Conservation (phyloP, 768 basidiomycete species). For the Phylloporus rhodoxanthus region DNA sequence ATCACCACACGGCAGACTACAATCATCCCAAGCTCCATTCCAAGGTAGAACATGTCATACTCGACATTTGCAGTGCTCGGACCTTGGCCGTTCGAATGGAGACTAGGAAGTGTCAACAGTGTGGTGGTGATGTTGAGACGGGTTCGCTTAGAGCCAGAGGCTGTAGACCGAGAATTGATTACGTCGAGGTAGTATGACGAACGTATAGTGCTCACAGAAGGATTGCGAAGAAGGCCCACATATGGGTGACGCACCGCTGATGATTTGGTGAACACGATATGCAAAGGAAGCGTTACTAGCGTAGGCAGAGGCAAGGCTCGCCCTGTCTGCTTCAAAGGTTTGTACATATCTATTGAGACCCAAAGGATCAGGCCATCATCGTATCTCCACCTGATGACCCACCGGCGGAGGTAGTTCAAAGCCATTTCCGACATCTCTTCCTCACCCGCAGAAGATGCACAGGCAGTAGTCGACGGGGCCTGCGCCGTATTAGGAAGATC, state of each 20-base stretch:
- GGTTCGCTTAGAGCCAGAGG: conserved; percentile 13
- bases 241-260: not conserved
- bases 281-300: conserved; percentile 27
- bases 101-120: conserved; percentile 22
- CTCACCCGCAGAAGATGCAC: conserved; percentile 11
- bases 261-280: conserved; percentile 20
- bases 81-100: conserved; percentile 16
- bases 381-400: conserved; percentile 3
- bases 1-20: conserved; percentile 18
- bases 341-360: conserved; percentile 24
- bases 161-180: conserved; percentile 8
- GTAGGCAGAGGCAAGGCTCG: conserved; percentile 30
- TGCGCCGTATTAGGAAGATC: not conserved
- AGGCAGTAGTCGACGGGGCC: not conserved
- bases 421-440: conserved; percentile 27
- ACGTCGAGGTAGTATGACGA: not conserved
- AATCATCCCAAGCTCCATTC: conserved; percentile 24
- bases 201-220: conserved; percentile 14
- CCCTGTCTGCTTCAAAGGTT: conserved; percentile 29
- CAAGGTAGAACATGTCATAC: conserved; percentile 31
- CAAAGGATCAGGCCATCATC: conserved; percentile 1
- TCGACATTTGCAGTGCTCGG: conserved; percentile 10
- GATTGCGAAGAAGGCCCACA: conserved; percentile 1
- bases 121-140: conserved; percentile 26
- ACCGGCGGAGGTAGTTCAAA: conserved; percentile 27